Evolutionary conservation across 257 asterid species (phyloP).

Genomic region (Petunia secreta): DNA sequence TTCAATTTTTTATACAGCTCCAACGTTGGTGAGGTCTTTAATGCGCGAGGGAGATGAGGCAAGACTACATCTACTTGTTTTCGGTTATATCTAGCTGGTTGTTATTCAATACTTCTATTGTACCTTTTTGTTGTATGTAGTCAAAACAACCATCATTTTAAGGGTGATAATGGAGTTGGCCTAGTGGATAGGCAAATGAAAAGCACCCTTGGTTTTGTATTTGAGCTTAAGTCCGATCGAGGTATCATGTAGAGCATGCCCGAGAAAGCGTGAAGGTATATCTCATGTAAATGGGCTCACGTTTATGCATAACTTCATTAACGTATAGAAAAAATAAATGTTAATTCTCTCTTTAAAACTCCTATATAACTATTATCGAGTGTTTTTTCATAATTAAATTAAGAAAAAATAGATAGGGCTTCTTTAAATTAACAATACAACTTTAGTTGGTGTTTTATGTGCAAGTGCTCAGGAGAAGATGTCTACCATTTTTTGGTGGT

Average conservation of each 20-base stretch:
- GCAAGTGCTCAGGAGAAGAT: too few species aligned
- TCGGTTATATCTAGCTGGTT: constrained; percentile 29
- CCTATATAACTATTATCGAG: not conserved
- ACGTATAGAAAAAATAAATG: not conserved
- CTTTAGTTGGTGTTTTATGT: too few species aligned
- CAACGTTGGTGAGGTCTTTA: constrained; percentile 92
- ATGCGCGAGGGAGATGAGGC: constrained; percentile 99
- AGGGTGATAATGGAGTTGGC: not conserved
- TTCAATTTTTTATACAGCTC: constrained; percentile 94
- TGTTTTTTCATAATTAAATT: constrained; percentile 10
- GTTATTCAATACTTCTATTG: not conserved
- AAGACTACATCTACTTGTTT: constrained; percentile 42
- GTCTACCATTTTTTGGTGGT: too few species aligned
- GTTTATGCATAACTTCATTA: not conserved
- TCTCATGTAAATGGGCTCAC: not conserved
- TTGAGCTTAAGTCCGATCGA: not conserved
- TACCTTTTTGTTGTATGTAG: not conserved
- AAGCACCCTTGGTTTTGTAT: not conserved
- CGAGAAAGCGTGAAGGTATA: not conserved
- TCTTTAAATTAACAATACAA: too few species aligned
- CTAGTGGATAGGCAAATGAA: constrained; percentile 7
- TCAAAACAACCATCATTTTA: not conserved
- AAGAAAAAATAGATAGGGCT: not conserved
- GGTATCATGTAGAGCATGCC: not conserved
- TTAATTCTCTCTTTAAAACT: not conserved